Evolutionary conservation across 1,284 basidiomycete genomes (phyloP), one percentile per base, ranked within the genome.

Genomic region (Wolfiporia cocos): DNA sequence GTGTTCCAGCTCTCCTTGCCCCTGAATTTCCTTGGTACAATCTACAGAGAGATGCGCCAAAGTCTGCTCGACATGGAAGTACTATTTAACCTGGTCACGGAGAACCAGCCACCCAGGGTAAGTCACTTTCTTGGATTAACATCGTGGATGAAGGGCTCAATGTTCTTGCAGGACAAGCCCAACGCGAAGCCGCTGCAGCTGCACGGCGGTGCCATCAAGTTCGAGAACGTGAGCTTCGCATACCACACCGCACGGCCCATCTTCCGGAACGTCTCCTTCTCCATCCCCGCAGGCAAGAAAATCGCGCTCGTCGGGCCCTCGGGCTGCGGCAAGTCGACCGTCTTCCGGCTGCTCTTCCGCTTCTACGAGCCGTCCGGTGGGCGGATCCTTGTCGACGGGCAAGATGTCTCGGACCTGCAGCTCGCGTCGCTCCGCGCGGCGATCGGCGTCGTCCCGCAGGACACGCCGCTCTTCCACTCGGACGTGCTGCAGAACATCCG

Each of bases 31-130:
- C 69, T 99, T 42, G 95, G 95, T 0, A 92, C 92, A 0, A 94
- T 99, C 37, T 99, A 99, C 58, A 86, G 96, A 39, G 95, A 99
- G 64, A 78, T 98, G 60, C 73, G 93, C 24, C 96, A 99, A 61
- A 94, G 91, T 57, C 66, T 99, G 34, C 76, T 98, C 37, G 95
- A 99, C 64, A 97, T 99, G 93, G 95, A 97, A 53, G 81, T 91
- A 3, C 70, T 98, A 49, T 95, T 95, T 70, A 95, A 90, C 55
- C 71, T 99, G 14, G 89, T 94, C 46, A 83, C 83, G 30, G 79
- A 94, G 47, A 85, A 94, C 54, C 74, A 81, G 6, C 78, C 88
- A 2, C 76, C 85, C 23, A 71, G 72, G 65, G 89, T 85, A 45
- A 20, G 62, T 58, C 18, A 33, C 21, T 24, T 4, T 2, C 41